Evolutionary conservation across 495 filamentous ascomycete genomes (phyloP).

Genomic region (Aspergillus bridgeri): DNA sequence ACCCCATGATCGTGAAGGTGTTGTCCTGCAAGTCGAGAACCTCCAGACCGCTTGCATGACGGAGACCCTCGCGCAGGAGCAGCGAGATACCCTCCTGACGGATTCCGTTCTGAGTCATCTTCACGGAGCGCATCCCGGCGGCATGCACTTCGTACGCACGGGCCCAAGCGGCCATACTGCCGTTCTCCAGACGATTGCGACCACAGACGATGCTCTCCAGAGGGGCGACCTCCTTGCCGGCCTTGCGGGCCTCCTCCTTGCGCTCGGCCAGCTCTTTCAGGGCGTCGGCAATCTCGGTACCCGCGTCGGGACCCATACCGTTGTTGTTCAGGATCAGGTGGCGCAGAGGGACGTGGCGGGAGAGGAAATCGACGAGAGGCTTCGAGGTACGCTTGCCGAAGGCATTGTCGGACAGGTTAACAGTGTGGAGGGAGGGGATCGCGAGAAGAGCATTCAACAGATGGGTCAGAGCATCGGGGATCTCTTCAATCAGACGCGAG

Average conservation of each 20-base stretch:
- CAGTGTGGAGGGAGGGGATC: slow-evolving; percentile 76
- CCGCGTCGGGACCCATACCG: slow-evolving; percentile 89
- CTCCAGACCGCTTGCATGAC: slow-evolving; percentile 58
- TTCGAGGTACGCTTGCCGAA: slow-evolving; percentile 91
- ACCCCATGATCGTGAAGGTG: slow-evolving; percentile 83
- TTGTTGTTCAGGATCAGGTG: slow-evolving; percentile 97
- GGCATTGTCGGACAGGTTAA: slow-evolving; percentile 96
- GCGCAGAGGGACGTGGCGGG: slow-evolving; percentile 77
- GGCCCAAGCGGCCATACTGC: slow-evolving; percentile 93
- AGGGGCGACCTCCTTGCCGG: slow-evolving; percentile 65
- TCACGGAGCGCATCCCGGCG: slow-evolving; percentile 70
- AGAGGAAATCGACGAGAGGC: slow-evolving; percentile 80
- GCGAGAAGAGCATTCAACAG: slow-evolving; percentile 83
- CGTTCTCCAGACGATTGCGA: slow-evolving; percentile 91
- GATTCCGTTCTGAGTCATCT: slow-evolving; percentile 99
- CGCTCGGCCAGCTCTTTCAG: slow-evolving; percentile 71
- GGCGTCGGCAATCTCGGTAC: slow-evolving; percentile 77
- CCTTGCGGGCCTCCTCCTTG: slow-evolving; percentile 71
- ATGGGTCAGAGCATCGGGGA: slow-evolving; percentile 80
- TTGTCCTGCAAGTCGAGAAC: slow-evolving; percentile 94
- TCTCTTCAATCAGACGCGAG: slow-evolving; percentile 86
- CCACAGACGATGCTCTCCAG: slow-evolving; percentile 95
- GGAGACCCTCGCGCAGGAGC: slow-evolving; percentile 72
- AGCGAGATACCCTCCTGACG: slow-evolving; percentile 84
- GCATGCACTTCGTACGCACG: slow-evolving; percentile 76